A percentile compares a stretch with the other conserved stretches of the same genome.
phyloP scores from a whole-genome alignment of 345 rosid species.

The Diplotaxis tenuifolia region DNA sequence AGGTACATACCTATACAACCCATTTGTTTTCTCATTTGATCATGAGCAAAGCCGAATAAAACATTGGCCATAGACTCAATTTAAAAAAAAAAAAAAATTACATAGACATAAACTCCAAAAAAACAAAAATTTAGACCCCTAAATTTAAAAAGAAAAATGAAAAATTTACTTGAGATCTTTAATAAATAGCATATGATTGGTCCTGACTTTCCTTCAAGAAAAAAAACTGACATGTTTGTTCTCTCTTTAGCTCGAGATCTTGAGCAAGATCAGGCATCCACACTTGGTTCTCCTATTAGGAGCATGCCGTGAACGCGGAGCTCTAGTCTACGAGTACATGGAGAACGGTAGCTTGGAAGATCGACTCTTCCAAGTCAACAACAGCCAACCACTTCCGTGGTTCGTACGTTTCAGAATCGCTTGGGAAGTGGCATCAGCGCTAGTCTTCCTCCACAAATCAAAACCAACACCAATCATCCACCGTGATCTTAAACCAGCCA shows the following conservation, averaged over 20 bases:
- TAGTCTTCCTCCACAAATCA: constrained; percentile 69
- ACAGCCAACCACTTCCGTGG: constrained; percentile 74
- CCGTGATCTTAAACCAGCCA: constrained; percentile 89
- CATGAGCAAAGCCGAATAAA: too few species aligned
- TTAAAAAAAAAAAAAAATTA: too few species aligned
- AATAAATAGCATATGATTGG: too few species aligned
- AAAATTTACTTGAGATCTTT: too few species aligned
- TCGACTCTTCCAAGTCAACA: constrained; percentile 46
- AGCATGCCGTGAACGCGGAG: constrained; percentile 76
- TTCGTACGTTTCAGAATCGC: constrained; percentile 69
- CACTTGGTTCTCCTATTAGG: constrained; percentile 91
- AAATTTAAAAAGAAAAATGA: too few species aligned
- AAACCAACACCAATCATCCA: constrained; percentile 78
- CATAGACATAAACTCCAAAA: too few species aligned
- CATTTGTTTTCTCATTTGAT: neutral
- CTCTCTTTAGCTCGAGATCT: constrained; percentile 62
- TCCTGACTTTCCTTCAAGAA: neutral
- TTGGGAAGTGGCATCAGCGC: constrained; percentile 88
- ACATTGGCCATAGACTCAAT: too few species aligned
- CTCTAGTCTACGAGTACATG: constrained; percentile 84
- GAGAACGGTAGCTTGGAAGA: constrained; percentile 90
- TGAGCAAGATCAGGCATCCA: constrained; percentile 83
- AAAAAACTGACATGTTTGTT: neutral
- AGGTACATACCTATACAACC: constrained; percentile 24
- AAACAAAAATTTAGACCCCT: too few species aligned